Base-by-base conservation (phyloP, 1,284 basidiomycete genomes). In the Sanghuangporus sanghuang region DNA sequence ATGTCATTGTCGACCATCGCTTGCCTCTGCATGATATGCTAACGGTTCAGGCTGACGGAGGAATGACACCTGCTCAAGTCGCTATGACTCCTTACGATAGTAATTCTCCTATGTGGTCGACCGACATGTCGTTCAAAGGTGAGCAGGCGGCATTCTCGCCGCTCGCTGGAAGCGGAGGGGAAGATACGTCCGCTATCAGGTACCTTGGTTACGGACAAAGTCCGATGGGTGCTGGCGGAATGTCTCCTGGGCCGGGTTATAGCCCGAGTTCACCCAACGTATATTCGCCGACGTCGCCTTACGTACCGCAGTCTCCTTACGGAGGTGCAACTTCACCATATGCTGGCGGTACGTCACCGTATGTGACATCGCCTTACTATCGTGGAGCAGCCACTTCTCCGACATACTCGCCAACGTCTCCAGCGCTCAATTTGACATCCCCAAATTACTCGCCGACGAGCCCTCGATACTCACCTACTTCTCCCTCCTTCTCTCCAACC, bases 1-100 rank as follows among this genome's bases (percentile, higher is more conserved):
- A 99, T 68, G 96, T 98, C 57, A 96, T 99, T 63, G 93, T 98
- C 63, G 97, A 99, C 75, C 94, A 96, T 72, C 90, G 95, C 52
- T 79, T 98, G 64, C 96, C 96, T 0, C 89, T 95, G 39, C 90
- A 93, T 71, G 88, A 86, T 54, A 90, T 93, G 87, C 79, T 94
- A 67, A 86, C 86, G 16, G 87, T 86, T 32, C 89, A 89, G 68
- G 83, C 87, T 9, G 90, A 92, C 61, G 94, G 93, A 14, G 93
- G 90, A 9, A 94, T 95, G 87, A 98, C 95, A 0, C 95, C 95
- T 3, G 94, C 93, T 56, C 87, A 92, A 71, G 85, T 92, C 56
- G 85, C 88, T 12, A 95, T 96, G 93, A 98, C 95, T 1, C 96
- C 95, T 1, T 98, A 98, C 74, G 94, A 96, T 75, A 90, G 85